A percentile compares a stretch with the other conserved stretches of the same genome.
Conservation (phyloP, 1,284 basidiomycete genomes). For the Pseudozyma sp. region DNA sequence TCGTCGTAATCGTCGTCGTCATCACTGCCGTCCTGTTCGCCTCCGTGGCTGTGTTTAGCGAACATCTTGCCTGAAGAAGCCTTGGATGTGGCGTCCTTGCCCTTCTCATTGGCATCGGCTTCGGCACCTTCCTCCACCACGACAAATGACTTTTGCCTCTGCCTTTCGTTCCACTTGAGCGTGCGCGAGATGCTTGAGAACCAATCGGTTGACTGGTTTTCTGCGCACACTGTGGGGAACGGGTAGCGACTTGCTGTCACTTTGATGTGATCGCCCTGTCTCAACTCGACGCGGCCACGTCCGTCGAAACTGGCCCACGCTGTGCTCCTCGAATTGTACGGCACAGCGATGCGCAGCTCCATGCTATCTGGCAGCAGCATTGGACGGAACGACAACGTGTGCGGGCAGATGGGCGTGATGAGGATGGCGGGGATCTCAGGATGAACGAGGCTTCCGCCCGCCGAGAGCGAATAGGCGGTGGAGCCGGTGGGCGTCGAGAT, state of each 20-base stretch:
- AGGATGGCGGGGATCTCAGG: slow-evolving; percentile 96
- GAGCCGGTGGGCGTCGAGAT: slow-evolving; percentile 97
- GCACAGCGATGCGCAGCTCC: slow-evolving; percentile 97
- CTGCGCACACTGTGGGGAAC: slow-evolving; percentile 97
- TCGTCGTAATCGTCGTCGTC: slow-evolving; percentile 38
- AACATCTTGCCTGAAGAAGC: slow-evolving; percentile 37
- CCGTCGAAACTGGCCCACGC: slow-evolving; percentile 99
- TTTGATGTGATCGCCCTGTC: slow-evolving; percentile 96
- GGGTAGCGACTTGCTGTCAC: slow-evolving; percentile 97
- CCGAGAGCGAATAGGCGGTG: slow-evolving; percentile 93
- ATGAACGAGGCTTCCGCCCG: slow-evolving; percentile 96
- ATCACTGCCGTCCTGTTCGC: slow-evolving; percentile 38
- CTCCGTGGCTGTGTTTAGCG: slow-evolving; percentile 30
- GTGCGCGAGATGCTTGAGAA: slow-evolving; percentile 96
- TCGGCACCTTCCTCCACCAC: slow-evolving; percentile 81
- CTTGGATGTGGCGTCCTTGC: slow-evolving; percentile 17
- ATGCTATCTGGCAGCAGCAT: slow-evolving; percentile 96
- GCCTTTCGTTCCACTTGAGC: slow-evolving; percentile 78
- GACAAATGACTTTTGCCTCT: slow-evolving; percentile 66
- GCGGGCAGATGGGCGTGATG: slow-evolving; percentile 97
- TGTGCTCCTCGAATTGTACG: slow-evolving; percentile 96
- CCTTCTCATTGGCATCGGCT: slow-evolving; percentile 26
- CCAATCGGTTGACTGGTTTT: slow-evolving; percentile 98
- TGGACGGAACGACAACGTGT: slow-evolving; percentile 97
- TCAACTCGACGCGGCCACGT: slow-evolving; percentile 86